Evolutionary conservation across 169 alveolate species (phyloP).

Genomic region (Cryptosporidium meleagridis): DNA sequence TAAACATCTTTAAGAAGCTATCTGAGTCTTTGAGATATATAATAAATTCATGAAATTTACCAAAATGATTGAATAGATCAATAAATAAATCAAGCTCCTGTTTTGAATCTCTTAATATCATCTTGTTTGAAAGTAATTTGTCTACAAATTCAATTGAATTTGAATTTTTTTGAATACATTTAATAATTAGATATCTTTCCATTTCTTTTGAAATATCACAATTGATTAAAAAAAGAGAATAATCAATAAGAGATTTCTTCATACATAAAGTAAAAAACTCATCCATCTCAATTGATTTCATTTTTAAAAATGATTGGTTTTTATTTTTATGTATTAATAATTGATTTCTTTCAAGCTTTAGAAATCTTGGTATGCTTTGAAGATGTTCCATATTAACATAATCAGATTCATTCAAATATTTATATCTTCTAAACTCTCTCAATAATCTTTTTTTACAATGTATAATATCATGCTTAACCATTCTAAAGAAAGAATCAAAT

Average conservation of each 20-base stretch:
- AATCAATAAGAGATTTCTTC: not conserved
- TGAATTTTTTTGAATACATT: not conserved
- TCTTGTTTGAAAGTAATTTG: not conserved
- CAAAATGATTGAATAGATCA: slow-evolving; percentile 35
- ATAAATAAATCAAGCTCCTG: slow-evolving; percentile 14
- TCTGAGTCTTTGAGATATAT: slow-evolving; percentile 14
- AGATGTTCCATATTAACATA: slow-evolving; percentile 32
- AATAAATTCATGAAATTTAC: slow-evolving; percentile 20
- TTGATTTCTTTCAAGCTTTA: slow-evolving; percentile 8
- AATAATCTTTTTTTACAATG: slow-evolving; percentile 9
- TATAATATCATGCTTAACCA: slow-evolving; percentile 38
- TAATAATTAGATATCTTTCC: slow-evolving; percentile 13
- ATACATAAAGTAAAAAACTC: slow-evolving; percentile 11
- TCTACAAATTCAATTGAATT: slow-evolving; percentile 45
- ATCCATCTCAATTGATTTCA: not conserved
- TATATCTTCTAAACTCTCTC: slow-evolving; percentile 5
- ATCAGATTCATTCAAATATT: slow-evolving; percentile 26
- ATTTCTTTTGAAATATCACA: slow-evolving; percentile 28
- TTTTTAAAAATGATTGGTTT: slow-evolving; percentile 42
- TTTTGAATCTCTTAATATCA: not conserved
- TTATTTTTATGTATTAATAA: slow-evolving; percentile 37
- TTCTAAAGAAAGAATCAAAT: slow-evolving; percentile 44
- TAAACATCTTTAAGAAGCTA: slow-evolving; percentile 1
- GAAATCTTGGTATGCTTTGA: slow-evolving; percentile 39
- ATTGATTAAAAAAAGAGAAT: slow-evolving; percentile 6